Evolutionary conservation across 2,329 filamentous ascomycete genomes (phyloP), one percentile per base, ranked within the genome.

Genomic region (Huntiella savannae): DNA sequence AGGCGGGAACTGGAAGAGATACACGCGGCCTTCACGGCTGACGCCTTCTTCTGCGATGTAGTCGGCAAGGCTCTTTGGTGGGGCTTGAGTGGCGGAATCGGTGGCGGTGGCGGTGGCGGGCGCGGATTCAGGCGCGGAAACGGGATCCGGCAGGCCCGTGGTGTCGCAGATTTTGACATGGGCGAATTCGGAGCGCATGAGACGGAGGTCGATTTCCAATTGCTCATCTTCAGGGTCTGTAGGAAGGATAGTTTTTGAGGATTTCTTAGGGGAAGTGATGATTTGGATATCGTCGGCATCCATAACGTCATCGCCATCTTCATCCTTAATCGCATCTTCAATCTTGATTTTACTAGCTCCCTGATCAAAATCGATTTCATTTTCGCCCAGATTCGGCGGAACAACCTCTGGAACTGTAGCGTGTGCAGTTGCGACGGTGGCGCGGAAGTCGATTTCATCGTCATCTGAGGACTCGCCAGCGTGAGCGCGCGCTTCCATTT

Each of bases 1-100:
- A 4, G 73, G 73, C 36, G 75, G 75, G 52, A 79, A 71, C 53
- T 79, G 75, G 60, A 79, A 79, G 43, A 79, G 63, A 51, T 77
- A 78, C 45, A 78, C 58, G 34, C 71, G 66, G 16, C 75, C 73
- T 40, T 76, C 71, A 36, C 47, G 47, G 16, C 32, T 39, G 19
- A 50, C 40, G 13, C 40, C 50, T 15, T 47, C 41, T 7, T 43
- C 37, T 6, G 45, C 43, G 13, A 50, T 52, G 22, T 53, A 52
- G 16, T 49, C 47, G 32, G 51, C 42, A 28, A 43, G 33, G 48
- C 40, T 12, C 51, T 43, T 34, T 50, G 53, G 11, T 52, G 54
- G 22, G 22, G 22, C 22, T 28, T 28, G 4, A 10, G 22, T 28
- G 22, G 22, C 22, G 22, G 22, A 7, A 7, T 28, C 22, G 6